Percentiles rank a stretch among this genome's conserved stretches.
phyloP scores from a whole-genome alignment of 331 rosid genomes.

The Malus hybrid region DNA sequence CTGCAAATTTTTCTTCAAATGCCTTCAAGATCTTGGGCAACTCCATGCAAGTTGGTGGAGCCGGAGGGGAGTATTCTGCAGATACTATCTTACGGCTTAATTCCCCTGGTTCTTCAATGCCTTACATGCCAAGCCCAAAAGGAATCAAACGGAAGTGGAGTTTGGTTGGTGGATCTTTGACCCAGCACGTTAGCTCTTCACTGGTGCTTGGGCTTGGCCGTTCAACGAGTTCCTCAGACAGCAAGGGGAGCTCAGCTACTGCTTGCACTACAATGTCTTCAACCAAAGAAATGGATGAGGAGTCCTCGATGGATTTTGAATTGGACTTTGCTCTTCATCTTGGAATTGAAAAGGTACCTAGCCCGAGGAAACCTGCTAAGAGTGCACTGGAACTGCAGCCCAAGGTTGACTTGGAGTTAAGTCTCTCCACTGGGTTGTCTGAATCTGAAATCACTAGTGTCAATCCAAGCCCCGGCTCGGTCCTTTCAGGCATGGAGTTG shows the following conservation, averaged over 20 bases:
- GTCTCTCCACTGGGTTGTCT: slow-evolving; percentile 63
- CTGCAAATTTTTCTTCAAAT: slow-evolving; percentile 51
- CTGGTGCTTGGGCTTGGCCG: slow-evolving; percentile 75
- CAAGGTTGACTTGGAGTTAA: slow-evolving; percentile 63
- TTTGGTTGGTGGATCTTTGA: slow-evolving; percentile 39
- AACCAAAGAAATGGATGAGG: slow-evolving; percentile 79
- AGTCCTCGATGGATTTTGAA: slow-evolving; percentile 74
- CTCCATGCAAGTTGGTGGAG: slow-evolving; percentile 38
- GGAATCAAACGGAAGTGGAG: slow-evolving; percentile 85
- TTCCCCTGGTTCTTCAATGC: slow-evolving; percentile 50
- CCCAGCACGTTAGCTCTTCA: slow-evolving; percentile 53
- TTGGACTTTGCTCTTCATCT: slow-evolving; percentile 61
- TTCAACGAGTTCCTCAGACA: slow-evolving; percentile 74
- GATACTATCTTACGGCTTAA: slow-evolving; percentile 69
- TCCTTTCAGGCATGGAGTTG: slow-evolving; percentile 42
- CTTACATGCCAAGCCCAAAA: slow-evolving; percentile 31
- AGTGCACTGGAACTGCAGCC: slow-evolving; percentile 42
- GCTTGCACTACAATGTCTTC: slow-evolving; percentile 86
- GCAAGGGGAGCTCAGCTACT: slow-evolving; percentile 81
- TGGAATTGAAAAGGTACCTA: slow-evolving; percentile 53
- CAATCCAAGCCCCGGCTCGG: slow-evolving; percentile 34
- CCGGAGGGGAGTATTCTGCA: slow-evolving; percentile 30
- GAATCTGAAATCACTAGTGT: slow-evolving; percentile 65
- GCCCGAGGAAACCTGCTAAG: slow-evolving; percentile 37
- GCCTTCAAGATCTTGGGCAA: slow-evolving; percentile 53